These are phyloP conservation scores for Athelia sp. DNA, from an alignment of 1,284 basidiomycete genomes.

Conservation along the genomic window DNA sequence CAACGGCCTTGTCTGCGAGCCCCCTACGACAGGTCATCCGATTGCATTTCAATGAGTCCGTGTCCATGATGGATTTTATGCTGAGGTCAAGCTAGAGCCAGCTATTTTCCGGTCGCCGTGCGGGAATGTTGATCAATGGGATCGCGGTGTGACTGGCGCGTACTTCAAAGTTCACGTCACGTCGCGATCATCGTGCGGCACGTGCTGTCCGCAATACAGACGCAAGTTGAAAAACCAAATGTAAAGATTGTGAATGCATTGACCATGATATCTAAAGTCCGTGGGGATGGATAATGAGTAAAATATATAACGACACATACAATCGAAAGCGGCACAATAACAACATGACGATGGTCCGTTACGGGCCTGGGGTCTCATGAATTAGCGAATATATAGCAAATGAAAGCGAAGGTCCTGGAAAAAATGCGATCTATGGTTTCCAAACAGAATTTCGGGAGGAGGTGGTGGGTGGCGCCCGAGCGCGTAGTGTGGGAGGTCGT, in stretches of 20 bases:
- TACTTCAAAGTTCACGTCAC: too few species aligned
- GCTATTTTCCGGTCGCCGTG: too few species aligned
- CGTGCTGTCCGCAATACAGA: too few species aligned
- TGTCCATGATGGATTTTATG: conserved; percentile 29
- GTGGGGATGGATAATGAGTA: not conserved
- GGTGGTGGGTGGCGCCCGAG: conserved; percentile 21
- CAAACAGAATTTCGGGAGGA: conserved; percentile 27
- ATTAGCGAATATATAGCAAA: not conserved
- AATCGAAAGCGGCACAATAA: not conserved
- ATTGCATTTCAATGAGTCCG: conserved; percentile 62
- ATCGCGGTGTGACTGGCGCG: too few species aligned
- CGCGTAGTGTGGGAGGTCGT: conserved; percentile 20
- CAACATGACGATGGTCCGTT: not conserved
- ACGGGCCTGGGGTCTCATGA: too few species aligned
- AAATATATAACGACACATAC: not conserved
- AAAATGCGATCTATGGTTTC: conserved; percentile 21
- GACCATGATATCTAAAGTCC: not conserved
- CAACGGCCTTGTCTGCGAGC: conserved; percentile 73
- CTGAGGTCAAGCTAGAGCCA: too few species aligned
- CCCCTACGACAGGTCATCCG: conserved; percentile 62
- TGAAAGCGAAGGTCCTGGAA: conserved; percentile 9
- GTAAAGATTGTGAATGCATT: not conserved
- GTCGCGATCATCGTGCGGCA: too few species aligned
- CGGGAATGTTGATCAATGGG: too few species aligned
- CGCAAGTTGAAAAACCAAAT: too few species aligned